These are phyloP conservation scores for Geotrichum restrictum DNA, from an alignment of 1,139 yeast species.

Conservation along the genomic window DNA sequence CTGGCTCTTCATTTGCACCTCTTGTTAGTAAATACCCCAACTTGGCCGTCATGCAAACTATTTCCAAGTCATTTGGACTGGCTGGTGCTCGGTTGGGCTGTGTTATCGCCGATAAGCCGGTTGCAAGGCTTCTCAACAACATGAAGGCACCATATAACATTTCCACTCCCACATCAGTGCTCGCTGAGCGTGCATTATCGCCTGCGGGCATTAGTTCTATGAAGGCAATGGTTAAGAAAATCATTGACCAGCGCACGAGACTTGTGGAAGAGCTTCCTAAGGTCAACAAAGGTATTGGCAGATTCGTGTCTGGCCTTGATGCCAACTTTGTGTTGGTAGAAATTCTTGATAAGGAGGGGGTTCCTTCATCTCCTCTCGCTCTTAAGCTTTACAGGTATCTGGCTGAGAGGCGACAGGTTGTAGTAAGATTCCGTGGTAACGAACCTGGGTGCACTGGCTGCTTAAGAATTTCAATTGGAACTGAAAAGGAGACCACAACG, in stretches of 20 bases:
- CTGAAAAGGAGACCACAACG: constrained; percentile 61
- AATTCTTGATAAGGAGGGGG: constrained; percentile 50
- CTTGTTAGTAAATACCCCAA: constrained; percentile 78
- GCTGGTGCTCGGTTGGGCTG: constrained; percentile 91
- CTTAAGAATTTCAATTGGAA: constrained; percentile 82
- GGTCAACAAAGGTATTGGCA: constrained; percentile 59
- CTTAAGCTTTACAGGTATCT: constrained; percentile 57
- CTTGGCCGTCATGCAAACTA: constrained; percentile 82
- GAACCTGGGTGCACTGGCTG: constrained; percentile 89
- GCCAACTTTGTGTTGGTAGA: constrained; percentile 80
- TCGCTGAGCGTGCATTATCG: constrained; percentile 71
- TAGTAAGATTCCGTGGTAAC: constrained; percentile 83
- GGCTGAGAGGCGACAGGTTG: constrained; percentile 72
- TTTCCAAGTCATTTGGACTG: constrained; percentile 90
- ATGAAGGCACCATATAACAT: constrained; percentile 96
- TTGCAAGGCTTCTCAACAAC: constrained; percentile 69
- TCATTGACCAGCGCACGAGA: constrained; percentile 53
- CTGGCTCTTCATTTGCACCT: constrained; percentile 70
- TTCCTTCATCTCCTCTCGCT: constrained; percentile 70
- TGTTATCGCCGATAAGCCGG: constrained; percentile 58
- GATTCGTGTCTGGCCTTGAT: constrained; percentile 79
- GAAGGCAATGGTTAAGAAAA: constrained; percentile 51
- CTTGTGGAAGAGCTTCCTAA: constrained; percentile 52
- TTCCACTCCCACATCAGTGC: constrained; percentile 70
- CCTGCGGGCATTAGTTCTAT: constrained; percentile 55